Evolutionary conservation across 768 basidiomycete species (phyloP), one percentile per base, ranked within the genome.

Genomic region (Psilocybe sp.): DNA sequence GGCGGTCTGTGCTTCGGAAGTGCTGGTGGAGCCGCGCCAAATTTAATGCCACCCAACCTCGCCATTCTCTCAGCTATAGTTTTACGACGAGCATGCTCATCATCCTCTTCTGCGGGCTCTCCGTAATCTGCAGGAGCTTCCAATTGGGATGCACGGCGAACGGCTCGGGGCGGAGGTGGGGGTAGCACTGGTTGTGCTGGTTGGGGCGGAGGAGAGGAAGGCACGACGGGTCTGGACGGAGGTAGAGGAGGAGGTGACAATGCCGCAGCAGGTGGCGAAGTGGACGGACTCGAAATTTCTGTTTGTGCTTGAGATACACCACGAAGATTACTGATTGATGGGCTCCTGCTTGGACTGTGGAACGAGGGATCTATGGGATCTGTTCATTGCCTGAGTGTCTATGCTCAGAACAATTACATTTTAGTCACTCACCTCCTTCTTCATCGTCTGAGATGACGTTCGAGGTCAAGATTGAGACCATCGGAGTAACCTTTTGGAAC

Each of bases 51-150:
- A 13, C 94, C 92, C 0, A 97, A 74, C 60, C 84, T 91, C 1
- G 93, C 93, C 93, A 97, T 95, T n/a, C 94, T 79, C 50, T 96
- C 92, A 1, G 93, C 92, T 34, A 97, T 89, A 1, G 88, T 88
- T 28, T 75, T 76, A 18, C 84, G 78, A 42, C 85, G 71, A 44
- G 79, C 75, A 50, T 74, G 73, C 28, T 62, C 63, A n/a, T 55
- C 60, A 6, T 55, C 76, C 41, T 74, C 66, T 16, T 60, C 60
- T 9, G 60, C 62, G 7, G 60, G 40, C 33, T 52, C 61, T 15
- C 23, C 23, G 23, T 7, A 7, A 28, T 28, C 7, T 28, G 23
- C 23, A 28, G 23, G 23, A 28, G 23, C 23, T 28, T 28, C 23
- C 3, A 28, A 7, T 7, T 28, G 23, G 7, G 23, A 28, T 28